Conservation (phyloP, 2,329 filamentous ascomycete genomes). For the Knoxdaviesia proteae region DNA sequence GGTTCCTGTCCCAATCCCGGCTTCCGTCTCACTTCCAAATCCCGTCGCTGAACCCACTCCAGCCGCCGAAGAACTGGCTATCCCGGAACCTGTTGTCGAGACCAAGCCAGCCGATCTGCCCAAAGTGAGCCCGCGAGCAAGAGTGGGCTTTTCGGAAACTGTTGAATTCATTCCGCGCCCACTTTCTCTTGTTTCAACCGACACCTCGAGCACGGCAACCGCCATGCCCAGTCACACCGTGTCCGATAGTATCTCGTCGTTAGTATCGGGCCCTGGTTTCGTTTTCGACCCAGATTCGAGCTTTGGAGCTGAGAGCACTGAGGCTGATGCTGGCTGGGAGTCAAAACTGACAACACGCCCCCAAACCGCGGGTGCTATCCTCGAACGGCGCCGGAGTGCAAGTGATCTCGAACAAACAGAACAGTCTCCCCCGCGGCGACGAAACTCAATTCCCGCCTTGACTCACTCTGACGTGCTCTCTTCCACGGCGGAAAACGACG, state of each 20-base stretch:
- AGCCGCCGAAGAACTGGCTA: no score
- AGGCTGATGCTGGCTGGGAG: no score
- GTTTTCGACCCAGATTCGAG: no score
- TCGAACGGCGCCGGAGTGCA: slow-evolving; percentile 24
- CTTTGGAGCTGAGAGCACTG: slow-evolving; percentile 17
- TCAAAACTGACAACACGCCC: not conserved
- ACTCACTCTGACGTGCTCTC: slow-evolving; percentile 13
- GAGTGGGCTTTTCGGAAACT: slow-evolving; percentile 69
- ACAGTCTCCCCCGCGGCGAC: slow-evolving; percentile 21
- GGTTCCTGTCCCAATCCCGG: no score
- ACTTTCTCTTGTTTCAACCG: slow-evolving; percentile 64
- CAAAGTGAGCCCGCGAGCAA: slow-evolving; percentile 24
- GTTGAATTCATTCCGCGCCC: slow-evolving; percentile 70
- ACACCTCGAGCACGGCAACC: slow-evolving; percentile 60
- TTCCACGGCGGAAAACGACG: slow-evolving; percentile 11
- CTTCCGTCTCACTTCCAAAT: no score
- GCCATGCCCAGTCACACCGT: slow-evolving; percentile 50
- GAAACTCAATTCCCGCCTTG: slow-evolving; percentile 38
- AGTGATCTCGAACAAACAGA: slow-evolving; percentile 3
- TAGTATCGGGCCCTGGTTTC: slow-evolving; percentile 28
- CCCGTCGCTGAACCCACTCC: no score
- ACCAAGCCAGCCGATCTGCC: slow-evolving; percentile 1
- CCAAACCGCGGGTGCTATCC: slow-evolving; percentile 44
- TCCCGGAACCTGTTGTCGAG: no score
- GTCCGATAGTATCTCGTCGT: slow-evolving; percentile 61